Evolutionary conservation across 2,329 filamentous ascomycete genomes (phyloP).

Genomic region (Rhynchosporium agropyri): DNA sequence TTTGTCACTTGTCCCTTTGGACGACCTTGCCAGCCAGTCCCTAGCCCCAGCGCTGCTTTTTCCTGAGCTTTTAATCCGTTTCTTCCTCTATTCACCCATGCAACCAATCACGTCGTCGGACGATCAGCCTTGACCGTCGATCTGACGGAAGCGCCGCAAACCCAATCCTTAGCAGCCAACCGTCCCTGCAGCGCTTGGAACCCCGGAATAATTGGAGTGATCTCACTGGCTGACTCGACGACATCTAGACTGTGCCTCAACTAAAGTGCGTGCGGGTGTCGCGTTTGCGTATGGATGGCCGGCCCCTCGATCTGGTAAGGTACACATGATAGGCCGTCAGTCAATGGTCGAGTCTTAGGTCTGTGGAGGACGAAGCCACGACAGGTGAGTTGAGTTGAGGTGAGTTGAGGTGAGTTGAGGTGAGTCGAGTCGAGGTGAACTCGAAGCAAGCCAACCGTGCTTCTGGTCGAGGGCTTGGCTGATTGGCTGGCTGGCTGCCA

Average conservation of each 20-base stretch:
- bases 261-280: not conserved
- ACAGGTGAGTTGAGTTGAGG: too few species aligned
- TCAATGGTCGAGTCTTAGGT: too few species aligned
- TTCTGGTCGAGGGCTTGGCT: not conserved
- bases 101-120: not conserved
- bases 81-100: not conserved
- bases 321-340: not conserved
- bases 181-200: not conserved
- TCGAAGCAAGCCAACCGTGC: not conserved
- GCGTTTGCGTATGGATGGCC: not conserved
- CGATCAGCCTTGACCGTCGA: not conserved
- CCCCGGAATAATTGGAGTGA: not conserved
- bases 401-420: not conserved
- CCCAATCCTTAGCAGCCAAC: slow-evolving; percentile 6
- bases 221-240: not conserved
- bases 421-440: not conserved
- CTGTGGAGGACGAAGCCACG: too few species aligned
- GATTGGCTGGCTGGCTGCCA: too few species aligned
- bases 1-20: too few species aligned
- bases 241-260: not conserved
- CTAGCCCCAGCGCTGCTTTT: too few species aligned
- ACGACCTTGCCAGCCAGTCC: too few species aligned
- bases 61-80: not conserved
- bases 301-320: not conserved
- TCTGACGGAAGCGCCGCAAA: slow-evolving; percentile 1